Base-by-base conservation (phyloP, 2,329 filamentous ascomycete genomes). In the Mollisiaceae sp. region DNA sequence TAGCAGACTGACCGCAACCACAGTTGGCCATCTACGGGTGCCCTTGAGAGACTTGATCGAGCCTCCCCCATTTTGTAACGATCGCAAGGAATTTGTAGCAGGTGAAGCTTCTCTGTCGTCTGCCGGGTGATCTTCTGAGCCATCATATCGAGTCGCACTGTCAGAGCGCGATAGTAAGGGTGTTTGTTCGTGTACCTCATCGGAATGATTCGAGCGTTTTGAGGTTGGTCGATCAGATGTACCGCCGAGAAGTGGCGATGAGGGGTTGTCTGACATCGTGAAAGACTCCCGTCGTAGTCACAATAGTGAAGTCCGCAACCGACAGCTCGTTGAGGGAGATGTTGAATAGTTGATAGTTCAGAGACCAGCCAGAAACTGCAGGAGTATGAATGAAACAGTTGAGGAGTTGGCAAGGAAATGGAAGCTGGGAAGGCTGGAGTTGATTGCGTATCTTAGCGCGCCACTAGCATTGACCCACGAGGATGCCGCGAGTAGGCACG, bases 1-100 rank as follows among this genome's bases (percentile, higher is more conserved):
- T 9, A 98, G 79, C 1, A 90, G 64, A 1, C 84, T 71, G 67
- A 97, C 86, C 36, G 94, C 90, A 43, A 96, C 82, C 38, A 93
- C 82, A 43, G 91, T 94, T 9, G 92, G 90, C 92, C 92, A 97
- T 80, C 89, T 82, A 69, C 79, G 77, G 64, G 79, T 74, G 45
- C 75, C 77, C 64, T 79, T 81, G 5, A 74, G 68, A 6, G 72
- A 70, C n/a, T 69, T 71, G 22, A 67, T 66, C 20, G 75, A 74
- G 24, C 65, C 62, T 35, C 70, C 67, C 32, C 70, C 69, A 65
- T 72, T 73, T 59, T 77, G 75, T 52, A 77, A 56, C n/a, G 75
- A 75, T 63, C 74, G 75, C 60, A 78, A 64, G 27, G 76, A 78
- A 24, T 71, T 72, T 15, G 77, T 71, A 27, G 78, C 77, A 50